Base-by-base conservation (phyloP, 2,329 filamentous ascomycete genomes). In the Hypoxylon sp. region DNA sequence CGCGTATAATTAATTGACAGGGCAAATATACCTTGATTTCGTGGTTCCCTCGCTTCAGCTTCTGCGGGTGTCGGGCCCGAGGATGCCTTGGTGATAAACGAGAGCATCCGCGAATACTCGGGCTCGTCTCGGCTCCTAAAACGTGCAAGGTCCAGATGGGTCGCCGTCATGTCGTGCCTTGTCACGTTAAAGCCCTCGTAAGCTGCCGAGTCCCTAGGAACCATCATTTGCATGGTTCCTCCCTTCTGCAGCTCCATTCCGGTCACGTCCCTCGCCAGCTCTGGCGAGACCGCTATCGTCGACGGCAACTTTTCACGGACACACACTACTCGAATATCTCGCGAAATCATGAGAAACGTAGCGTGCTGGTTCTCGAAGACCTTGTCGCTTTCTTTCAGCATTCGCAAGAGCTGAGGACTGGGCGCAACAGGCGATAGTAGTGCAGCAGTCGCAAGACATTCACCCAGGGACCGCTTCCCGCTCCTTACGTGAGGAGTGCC, bases 311-410 rank as follows among this genome's bases (percentile, higher is more conserved):
- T 72, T 41, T 74, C 73, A 50, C 72, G 64, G 19, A 74, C 58
- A 47, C 73, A 75, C 17, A 75, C 62, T 1, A 75, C 71, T 46
- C 70, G 68, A n/a, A 74, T 75, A 51, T 75, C 72, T 70, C 72
- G 69, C 1, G 73, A 75, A 10, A 75, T 55, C 39, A 74, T 65
- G 5, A 72, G 52, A 46, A 74, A 75, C 8, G 72, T 73, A 28
- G 65, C 69, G 51, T 73, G 72, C 50, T 73, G 69, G 15, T 68
- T 71, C 48, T 75, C 73, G 15, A 75, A 71, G 19, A 70, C 62
- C 32, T 68, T 65, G 24, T 70, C 67, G 48, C 57, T 71, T 0
- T 74, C 73, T 28, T 57, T 70, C 3, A 75, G 62, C 15, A 58
- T 52, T 52, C 70, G 68, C 32, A 74, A 44, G 2, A 75, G 67